phyloP scores from a whole-genome alignment of 1,139 yeast genomes.

The Blastobotrys illinoisensis region DNA sequence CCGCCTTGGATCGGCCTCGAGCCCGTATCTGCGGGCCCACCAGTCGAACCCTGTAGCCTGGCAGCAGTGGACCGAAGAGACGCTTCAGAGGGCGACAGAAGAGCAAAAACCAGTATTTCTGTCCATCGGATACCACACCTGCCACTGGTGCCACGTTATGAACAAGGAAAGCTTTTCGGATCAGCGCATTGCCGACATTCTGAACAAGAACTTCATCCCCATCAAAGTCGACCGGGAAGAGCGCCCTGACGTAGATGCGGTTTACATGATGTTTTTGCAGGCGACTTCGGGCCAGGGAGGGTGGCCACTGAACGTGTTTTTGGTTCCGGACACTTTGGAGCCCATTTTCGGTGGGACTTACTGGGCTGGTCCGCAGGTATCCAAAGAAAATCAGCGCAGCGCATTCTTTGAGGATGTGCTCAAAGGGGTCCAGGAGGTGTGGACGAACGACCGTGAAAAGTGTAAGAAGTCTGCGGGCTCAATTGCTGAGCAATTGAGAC shows the following conservation, averaged over 20 bases:
- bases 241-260: conserved; percentile 36
- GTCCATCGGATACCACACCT: conserved; percentile 36
- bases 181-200: conserved; percentile 26
- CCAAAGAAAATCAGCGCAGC: conserved; percentile 12
- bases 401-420: conserved; percentile 28
- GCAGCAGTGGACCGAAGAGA: conserved; percentile 35
- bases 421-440: conserved; percentile 26
- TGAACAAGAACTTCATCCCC: conserved; percentile 34
- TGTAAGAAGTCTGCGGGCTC: conserved; percentile 25
- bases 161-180: conserved; percentile 32
- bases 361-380: conserved; percentile 34
- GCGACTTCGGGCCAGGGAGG: conserved; percentile 37
- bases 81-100: conserved; percentile 30
- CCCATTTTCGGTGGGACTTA: conserved; percentile 39
- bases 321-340: conserved; percentile 32
- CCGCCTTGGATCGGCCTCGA: conserved; percentile 23
- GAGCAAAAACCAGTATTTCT: conserved; percentile 34
- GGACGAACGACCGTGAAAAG: conserved; percentile 26
- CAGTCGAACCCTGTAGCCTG: conserved; percentile 33
- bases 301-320: conserved; percentile 39
- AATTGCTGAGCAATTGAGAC: conserved; percentile 20
- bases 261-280: conserved; percentile 37
- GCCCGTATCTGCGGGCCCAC: conserved; percentile 29
- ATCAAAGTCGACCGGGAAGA: conserved; percentile 37
- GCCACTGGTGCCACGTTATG: conserved; percentile 40